phyloP scores from a whole-genome alignment of 2,329 filamentous ascomycete genomes.

The Stromatinia cepivora region DNA sequence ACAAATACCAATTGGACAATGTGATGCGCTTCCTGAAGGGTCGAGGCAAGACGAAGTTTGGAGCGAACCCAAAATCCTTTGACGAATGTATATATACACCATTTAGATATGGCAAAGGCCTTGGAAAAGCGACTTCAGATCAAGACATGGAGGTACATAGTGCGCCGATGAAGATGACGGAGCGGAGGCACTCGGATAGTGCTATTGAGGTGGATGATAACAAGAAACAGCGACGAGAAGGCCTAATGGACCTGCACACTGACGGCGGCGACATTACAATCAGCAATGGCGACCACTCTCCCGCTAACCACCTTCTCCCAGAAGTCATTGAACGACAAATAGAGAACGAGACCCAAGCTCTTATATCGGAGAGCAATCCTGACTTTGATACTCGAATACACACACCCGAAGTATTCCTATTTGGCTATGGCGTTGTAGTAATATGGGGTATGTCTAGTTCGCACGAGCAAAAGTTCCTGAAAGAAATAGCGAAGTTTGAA shows the following conservation, averaged over 20 bases:
- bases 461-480: slow-evolving; percentile 87
- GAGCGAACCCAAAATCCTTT: slow-evolving; percentile 85
- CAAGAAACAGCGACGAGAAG: slow-evolving; percentile 55
- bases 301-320: slow-evolving; percentile 30
- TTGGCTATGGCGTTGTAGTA: slow-evolving; percentile 95
- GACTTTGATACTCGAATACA: slow-evolving; percentile 88
- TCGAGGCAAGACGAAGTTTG: slow-evolving; percentile 66
- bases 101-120: slow-evolving; percentile 69
- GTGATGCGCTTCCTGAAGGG: slow-evolving; percentile 91
- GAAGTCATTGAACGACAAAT: slow-evolving; percentile 39
- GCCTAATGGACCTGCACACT: slow-evolving; percentile 62
- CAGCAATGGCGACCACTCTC: slow-evolving; percentile 38
- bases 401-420: slow-evolving; percentile 92
- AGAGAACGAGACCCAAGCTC: slow-evolving; percentile 41
- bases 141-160: slow-evolving; percentile 35
- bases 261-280: slow-evolving; percentile 40
- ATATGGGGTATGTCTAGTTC: slow-evolving; percentile 96
- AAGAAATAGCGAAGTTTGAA: slow-evolving; percentile 93
- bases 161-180: slow-evolving; percentile 48
- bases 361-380: slow-evolving; percentile 46
- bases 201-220: slow-evolving; percentile 66
- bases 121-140: slow-evolving; percentile 39
- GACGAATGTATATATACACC: slow-evolving; percentile 98
- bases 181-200: slow-evolving; percentile 75
- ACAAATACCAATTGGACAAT: slow-evolving; percentile 85